Base-by-base conservation (phyloP, 208 protist genomes). In the Angomonas desouzai region DNA sequence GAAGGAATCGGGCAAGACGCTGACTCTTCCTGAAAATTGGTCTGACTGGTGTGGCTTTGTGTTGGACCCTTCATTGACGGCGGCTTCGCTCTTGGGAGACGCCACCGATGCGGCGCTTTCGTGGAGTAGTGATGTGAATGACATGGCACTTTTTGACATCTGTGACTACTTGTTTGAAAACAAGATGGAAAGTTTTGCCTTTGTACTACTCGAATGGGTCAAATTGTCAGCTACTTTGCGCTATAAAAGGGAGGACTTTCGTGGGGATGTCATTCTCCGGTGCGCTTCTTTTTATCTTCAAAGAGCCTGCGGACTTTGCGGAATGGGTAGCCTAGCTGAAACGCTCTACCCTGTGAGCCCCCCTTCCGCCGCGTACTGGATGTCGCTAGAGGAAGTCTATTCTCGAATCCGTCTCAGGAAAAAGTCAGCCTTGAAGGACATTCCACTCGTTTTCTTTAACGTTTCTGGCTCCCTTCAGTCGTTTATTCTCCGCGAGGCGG, bases 171-270 rank as follows among this genome's bases (percentile, higher is more conserved):
- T 86, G 20, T 22, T 81, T 2, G 36, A 67, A 47, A 51, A 72
- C 11, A 69, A 70, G 1, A 62, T 82, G 45, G 83, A 91, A 62
- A 68, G 59, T 16, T 81, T 77, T 73, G 49, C 66, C 25, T 92
- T 92, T 57, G 61, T 85, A 4, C 62, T 92, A 4, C 76, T 79
- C 34, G 65, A 69, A 27, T 92, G 85, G 84, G 55, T 85, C 27
- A 72, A 84, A 43, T 85, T 94, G 49, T 59, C 71, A 11, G 76
- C 77, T 9, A 33, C 62, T 29, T 74, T 77, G 32, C 73, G 72
- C 25, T 81, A 79, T 32, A 74, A 59, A 32, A 22, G 25, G 45
- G 63, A 45, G 55, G 76, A 82, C 68, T 59, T 76, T 6, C 73
- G 61, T 45, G 65, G 64, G 27, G 33, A 55, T 23, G 32, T 70